Conservation (phyloP, 2,329 filamentous ascomycete species). For the Alternaria novae-zelandiae region DNA sequence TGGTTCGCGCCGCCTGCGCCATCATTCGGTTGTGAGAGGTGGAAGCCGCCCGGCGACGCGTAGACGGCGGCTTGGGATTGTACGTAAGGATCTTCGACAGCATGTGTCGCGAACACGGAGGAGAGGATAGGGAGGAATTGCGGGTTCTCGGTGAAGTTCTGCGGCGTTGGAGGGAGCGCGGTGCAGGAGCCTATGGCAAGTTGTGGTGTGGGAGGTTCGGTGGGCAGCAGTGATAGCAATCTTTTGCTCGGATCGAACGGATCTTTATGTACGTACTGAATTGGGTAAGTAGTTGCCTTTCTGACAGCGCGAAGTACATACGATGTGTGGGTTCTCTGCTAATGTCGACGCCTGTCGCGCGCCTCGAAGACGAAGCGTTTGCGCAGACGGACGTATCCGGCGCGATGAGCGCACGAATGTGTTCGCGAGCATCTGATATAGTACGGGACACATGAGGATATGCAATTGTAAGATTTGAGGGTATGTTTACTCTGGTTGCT, state of each 20-base stretch:
- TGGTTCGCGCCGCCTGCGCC: conserved; percentile 63
- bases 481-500: conserved; percentile 1
- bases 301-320: conserved; percentile 17
- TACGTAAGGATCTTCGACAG: conserved; percentile 62
- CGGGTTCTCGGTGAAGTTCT: conserved; percentile 63
- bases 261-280: conserved; percentile 59
- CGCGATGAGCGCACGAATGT: conserved; percentile 27
- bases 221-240: conserved; percentile 64
- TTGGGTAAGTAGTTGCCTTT: background rate
- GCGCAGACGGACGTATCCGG: conserved; percentile 14
- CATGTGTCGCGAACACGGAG: conserved; percentile 61
- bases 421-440: conserved; percentile 29
- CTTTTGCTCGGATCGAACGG: conserved; percentile 49
- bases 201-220: conserved; percentile 58
- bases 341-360: conserved; percentile 48
- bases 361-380: conserved; percentile 28
- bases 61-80: conserved; percentile 66
- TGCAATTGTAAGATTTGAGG: background rate
- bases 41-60: conserved; percentile 63
- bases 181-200: conserved; percentile 63
- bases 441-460: conserved; percentile 15
- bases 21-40: conserved; percentile 56
- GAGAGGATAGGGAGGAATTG: conserved; percentile 64
- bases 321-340: conserved; percentile 53
- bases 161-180: conserved; percentile 62